Evolutionary conservation across 768 basidiomycete genomes (phyloP).

Genomic region (Saitozyma sp.): DNA sequence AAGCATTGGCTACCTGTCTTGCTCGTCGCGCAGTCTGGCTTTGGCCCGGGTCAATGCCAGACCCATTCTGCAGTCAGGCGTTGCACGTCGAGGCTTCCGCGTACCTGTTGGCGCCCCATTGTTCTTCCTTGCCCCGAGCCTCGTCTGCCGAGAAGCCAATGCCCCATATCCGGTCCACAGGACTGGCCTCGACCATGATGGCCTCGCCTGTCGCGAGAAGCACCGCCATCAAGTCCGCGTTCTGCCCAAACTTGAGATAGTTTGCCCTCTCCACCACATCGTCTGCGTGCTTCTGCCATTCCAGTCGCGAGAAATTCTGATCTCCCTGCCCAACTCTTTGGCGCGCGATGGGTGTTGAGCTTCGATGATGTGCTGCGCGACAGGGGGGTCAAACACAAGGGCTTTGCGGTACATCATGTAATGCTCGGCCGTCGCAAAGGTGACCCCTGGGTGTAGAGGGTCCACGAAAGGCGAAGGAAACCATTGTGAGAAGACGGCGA

Average conservation of each 20-base stretch:
- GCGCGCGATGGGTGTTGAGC: slow-evolving; percentile 56
- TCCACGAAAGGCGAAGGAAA: slow-evolving; percentile 22
- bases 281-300: slow-evolving; percentile 58
- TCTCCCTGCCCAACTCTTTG: slow-evolving; percentile 57
- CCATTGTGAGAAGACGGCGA: slow-evolving; percentile 37
- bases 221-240: slow-evolving; percentile 54
- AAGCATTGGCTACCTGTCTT: too few species aligned
- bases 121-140: slow-evolving; percentile 54
- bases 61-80: too few species aligned
- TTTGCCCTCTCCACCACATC: slow-evolving; percentile 62
- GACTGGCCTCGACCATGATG: slow-evolving; percentile 71
- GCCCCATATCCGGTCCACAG: slow-evolving; percentile 66
- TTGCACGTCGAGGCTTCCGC: slow-evolving; percentile 42
- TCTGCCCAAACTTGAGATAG: slow-evolving; percentile 61
- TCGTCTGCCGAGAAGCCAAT: slow-evolving; percentile 61
- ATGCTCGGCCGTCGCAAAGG: slow-evolving; percentile 62
- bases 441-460: slow-evolving; percentile 18
- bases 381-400: slow-evolving; percentile 58
- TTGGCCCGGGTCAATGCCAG: too few species aligned
- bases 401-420: slow-evolving; percentile 70
- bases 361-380: slow-evolving; percentile 57
- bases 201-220: slow-evolving; percentile 62
- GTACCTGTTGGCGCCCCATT: slow-evolving; percentile 64
- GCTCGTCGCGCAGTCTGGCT: too few species aligned
- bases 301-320: slow-evolving; percentile 54